phyloP scores from a whole-genome alignment of 805 yeast species.

The Starmerella floricola region DNA sequence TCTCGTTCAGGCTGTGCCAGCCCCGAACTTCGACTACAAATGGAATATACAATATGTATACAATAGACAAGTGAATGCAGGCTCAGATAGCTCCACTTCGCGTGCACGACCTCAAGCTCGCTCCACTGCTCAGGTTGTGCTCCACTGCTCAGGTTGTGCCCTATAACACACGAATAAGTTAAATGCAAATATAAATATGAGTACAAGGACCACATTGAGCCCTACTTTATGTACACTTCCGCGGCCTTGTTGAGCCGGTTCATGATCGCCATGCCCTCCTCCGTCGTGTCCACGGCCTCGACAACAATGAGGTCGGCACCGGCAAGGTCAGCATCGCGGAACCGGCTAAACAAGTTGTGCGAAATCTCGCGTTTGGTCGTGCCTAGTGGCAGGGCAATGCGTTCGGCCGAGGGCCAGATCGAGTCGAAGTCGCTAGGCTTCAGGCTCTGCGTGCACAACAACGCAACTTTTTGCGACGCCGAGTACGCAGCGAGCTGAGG shows the following conservation, averaged over 20 bases:
- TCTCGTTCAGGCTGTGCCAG: too few relatives aligned
- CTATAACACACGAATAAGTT: too few relatives aligned
- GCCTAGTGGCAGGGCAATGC: conserved; percentile 32
- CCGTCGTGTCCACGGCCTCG: conserved; percentile 63
- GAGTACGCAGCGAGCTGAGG: background rate
- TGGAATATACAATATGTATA: too few relatives aligned
- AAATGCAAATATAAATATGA: too few relatives aligned
- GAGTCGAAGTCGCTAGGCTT: conserved; percentile 22
- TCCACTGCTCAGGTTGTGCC: too few relatives aligned
- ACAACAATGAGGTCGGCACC: conserved; percentile 64
- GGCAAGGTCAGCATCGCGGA: conserved; percentile 64
- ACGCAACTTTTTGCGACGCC: conserved; percentile 33
- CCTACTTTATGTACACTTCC: conserved; percentile 5
- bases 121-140: too few relatives aligned
- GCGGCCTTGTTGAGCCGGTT: conserved; percentile 83
- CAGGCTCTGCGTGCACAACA: conserved; percentile 30
- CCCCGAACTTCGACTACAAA: too few relatives aligned
- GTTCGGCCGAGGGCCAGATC: conserved; percentile 9
- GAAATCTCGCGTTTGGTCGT: conserved; percentile 50
- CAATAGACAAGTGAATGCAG: too few relatives aligned
- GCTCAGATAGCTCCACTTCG: too few relatives aligned
- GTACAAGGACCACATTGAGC: background rate
- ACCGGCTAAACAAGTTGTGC: conserved; percentile 53
- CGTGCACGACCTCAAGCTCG: too few relatives aligned
- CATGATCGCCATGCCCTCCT: conserved; percentile 91